These are phyloP conservation scores for Excoecaria agallocha DNA, from an alignment of 345 rosid species.

Conservation along the genomic window DNA sequence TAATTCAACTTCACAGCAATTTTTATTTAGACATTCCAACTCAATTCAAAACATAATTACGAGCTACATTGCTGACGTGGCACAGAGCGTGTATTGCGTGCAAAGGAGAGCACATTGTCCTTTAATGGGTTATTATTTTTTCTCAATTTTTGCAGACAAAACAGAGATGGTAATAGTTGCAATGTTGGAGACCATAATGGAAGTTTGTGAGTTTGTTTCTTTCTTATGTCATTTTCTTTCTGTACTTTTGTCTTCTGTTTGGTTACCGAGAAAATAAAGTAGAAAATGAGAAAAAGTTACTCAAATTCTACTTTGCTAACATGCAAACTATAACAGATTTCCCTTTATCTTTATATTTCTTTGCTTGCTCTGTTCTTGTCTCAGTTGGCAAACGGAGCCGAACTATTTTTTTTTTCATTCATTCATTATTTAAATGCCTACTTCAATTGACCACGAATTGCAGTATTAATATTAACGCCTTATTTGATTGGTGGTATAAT, in stretches of 20 bases:
- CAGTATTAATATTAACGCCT: too few relatives aligned
- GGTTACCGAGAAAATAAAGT: slow-evolving; percentile 18
- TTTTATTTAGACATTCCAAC: too few relatives aligned
- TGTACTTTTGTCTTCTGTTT: slow-evolving; percentile 18
- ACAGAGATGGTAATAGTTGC: slow-evolving; percentile 96
- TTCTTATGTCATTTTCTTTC: not conserved
- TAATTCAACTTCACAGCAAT: too few relatives aligned
- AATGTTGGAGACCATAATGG: slow-evolving; percentile 98
- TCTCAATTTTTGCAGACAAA: slow-evolving; percentile 58
- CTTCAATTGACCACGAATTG: too few relatives aligned
- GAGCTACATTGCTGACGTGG: too few relatives aligned
- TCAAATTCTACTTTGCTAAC: slow-evolving; percentile 2
- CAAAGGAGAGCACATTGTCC: too few relatives aligned
- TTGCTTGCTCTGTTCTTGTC: slow-evolving; percentile 7
- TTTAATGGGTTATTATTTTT: slow-evolving; percentile 21
- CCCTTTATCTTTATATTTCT: not conserved
- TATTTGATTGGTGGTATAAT: too few relatives aligned
- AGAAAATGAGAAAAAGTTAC: slow-evolving; percentile 15
- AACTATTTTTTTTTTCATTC: slow-evolving; percentile 4
- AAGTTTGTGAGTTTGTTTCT: slow-evolving; percentile 71
- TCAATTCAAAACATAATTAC: too few relatives aligned
- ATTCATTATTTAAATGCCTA: slow-evolving; percentile 1
- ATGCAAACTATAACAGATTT: not conserved
- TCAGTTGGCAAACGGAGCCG: slow-evolving; percentile 20
- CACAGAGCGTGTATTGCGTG: too few relatives aligned